Conservation (phyloP, 1,284 basidiomycete species). For the Heterobasidion parviporum region DNA sequence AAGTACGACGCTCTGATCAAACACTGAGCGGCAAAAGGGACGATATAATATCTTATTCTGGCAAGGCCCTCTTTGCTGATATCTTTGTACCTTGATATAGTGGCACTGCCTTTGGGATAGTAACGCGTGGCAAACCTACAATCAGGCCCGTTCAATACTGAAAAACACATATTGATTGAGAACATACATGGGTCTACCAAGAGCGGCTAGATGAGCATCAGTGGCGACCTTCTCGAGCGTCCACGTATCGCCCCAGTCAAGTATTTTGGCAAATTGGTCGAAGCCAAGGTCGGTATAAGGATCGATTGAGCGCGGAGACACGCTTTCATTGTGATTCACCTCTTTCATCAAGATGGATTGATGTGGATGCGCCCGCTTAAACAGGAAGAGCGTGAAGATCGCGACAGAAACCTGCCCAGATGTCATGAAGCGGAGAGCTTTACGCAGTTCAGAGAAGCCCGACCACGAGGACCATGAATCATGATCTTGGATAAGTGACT, state of each 20-base stretch:
- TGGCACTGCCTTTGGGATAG: background rate
- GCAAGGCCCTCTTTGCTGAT: background rate
- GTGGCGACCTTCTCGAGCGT: background rate
- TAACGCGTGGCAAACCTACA: background rate
- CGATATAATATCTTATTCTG: background rate
- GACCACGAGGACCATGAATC: background rate
- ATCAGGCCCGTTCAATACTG: background rate
- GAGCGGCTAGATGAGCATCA: background rate
- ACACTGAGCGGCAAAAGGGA: background rate
- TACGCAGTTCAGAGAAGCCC: background rate
- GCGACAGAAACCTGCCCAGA: background rate
- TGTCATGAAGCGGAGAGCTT: background rate
- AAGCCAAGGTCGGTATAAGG: background rate
- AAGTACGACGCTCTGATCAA: background rate
- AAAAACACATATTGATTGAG: background rate
- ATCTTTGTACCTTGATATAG: background rate
- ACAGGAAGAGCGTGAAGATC: background rate
- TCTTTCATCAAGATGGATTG: background rate
- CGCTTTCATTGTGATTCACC: background rate
- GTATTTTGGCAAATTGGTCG: background rate
- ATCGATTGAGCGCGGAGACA: background rate
- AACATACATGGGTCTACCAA: background rate
- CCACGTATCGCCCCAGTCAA: background rate
- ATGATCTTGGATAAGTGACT: background rate
- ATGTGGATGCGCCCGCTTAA: background rate